These are phyloP conservation scores for Pythium sp. DNA, from an alignment of 352 stramenopile genomes.

Conservation along the genomic window DNA sequence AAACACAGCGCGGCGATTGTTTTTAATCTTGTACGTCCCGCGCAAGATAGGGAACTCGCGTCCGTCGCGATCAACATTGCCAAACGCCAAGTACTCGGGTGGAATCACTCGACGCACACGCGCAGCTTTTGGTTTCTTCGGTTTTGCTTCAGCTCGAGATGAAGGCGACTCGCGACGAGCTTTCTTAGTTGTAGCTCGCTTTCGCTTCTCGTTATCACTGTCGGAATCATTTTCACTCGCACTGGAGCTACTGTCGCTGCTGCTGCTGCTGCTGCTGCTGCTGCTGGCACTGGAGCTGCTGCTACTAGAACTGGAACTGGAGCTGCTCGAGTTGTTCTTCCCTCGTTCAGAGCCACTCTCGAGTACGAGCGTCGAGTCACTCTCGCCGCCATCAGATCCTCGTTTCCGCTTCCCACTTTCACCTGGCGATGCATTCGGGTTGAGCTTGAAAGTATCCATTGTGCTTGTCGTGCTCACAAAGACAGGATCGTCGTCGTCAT, in stretches of 20 bases:
- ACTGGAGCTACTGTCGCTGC: slow-evolving; percentile 19
- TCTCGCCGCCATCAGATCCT: slow-evolving; percentile 17
- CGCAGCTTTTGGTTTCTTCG: slow-evolving; percentile 11
- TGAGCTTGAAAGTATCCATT: not conserved
- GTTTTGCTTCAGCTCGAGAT: not conserved
- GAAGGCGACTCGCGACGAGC: slow-evolving; percentile 10
- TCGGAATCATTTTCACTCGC: slow-evolving; percentile 18
- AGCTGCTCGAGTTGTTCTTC: slow-evolving; percentile 23
- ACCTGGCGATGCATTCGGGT: not conserved
- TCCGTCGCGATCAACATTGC: slow-evolving; percentile 34
- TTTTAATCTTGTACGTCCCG: slow-evolving; percentile 43
- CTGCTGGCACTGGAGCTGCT: slow-evolving; percentile 3
- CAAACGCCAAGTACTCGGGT: slow-evolving; percentile 47
- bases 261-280: too few relatives aligned
- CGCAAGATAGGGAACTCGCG: slow-evolving; percentile 51
- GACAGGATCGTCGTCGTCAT: slow-evolving; percentile 16
- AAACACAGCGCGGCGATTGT: slow-evolving; percentile 47
- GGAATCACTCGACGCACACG: slow-evolving; percentile 26
- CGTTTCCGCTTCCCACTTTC: slow-evolving; percentile 16
- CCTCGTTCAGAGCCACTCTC: slow-evolving; percentile 9
- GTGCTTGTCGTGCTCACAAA: slow-evolving; percentile 12
- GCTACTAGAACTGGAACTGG: slow-evolving; percentile 20
- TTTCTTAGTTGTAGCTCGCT: slow-evolving; percentile 8
- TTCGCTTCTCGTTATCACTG: slow-evolving; percentile 15
- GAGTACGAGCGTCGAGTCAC: slow-evolving; percentile 29